phyloP scores from a whole-genome alignment of 257 asterid genomes.

The Perilla frutescens region DNA sequence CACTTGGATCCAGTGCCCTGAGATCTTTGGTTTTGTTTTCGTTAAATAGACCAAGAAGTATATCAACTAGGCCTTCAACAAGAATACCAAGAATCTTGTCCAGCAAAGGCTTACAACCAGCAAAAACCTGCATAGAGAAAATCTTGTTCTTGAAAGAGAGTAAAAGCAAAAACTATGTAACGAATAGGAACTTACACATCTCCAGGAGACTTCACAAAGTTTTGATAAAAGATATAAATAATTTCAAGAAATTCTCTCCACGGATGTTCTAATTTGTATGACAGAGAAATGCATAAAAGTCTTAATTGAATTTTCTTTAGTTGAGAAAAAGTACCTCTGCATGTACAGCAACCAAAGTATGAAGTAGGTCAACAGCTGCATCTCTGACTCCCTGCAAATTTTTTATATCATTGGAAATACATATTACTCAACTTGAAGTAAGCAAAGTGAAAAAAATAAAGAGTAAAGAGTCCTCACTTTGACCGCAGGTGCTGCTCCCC shows the following conservation, averaged over 20 bases:
- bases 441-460: slow-evolving; percentile 8
- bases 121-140: slow-evolving; percentile 68
- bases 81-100: slow-evolving; percentile 95
- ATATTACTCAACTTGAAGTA: slow-evolving; percentile 30
- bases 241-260: not conserved
- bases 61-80: slow-evolving; percentile 94
- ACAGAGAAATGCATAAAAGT: not conserved
- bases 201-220: not conserved
- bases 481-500: slow-evolving; percentile 96
- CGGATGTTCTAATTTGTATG: slow-evolving; percentile 1
- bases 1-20: slow-evolving; percentile 83
- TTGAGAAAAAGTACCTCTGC: slow-evolving; percentile 73
- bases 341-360: slow-evolving; percentile 90
- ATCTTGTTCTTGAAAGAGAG: slow-evolving; percentile 20
- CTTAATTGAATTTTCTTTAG: slow-evolving; percentile 1
- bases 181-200: not conserved
- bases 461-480: slow-evolving; percentile 57
- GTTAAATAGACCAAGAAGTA: slow-evolving; percentile 79
- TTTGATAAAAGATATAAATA: not conserved
- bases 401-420: slow-evolving; percentile 27
- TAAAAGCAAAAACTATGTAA: slow-evolving; percentile 11
- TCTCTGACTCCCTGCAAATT: slow-evolving; percentile 90
- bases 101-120: slow-evolving; percentile 91
- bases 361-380: slow-evolving; percentile 93
- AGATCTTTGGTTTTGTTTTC: slow-evolving; percentile 71